Evolutionary conservation across 2,329 filamentous ascomycete species (phyloP).

Genomic region (Sporothrix brasiliensis): DNA sequence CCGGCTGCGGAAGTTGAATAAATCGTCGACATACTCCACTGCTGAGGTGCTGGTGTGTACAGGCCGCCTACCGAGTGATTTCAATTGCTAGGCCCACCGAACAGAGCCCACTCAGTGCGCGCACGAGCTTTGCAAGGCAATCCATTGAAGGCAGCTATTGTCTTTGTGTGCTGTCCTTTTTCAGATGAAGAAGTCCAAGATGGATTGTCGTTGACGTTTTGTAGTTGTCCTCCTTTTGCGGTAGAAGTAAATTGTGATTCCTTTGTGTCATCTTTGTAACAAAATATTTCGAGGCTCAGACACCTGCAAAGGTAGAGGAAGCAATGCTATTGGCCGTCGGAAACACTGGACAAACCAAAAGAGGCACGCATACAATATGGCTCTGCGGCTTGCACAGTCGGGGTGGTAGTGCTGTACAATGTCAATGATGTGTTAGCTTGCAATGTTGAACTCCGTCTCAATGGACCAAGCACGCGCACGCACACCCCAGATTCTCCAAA

Average conservation of each 20-base stretch:
- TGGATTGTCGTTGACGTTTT: neutral
- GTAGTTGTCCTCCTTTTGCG: neutral
- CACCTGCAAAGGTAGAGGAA: too few relatives aligned
- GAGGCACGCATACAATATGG: neutral
- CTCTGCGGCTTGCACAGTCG: too few relatives aligned
- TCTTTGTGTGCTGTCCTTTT: neutral
- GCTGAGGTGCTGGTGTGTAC: neutral
- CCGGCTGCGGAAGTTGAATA: neutral
- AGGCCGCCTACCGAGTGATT: neutral
- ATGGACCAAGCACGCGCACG: too few relatives aligned
- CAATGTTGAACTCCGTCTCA: neutral
- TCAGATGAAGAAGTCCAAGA: neutral
- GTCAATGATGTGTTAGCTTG: too few relatives aligned
- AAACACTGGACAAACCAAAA: neutral
- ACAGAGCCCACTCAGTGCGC: neutral
- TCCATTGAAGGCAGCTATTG: neutral
- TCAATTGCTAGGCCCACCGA: neutral
- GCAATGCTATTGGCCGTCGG: too few relatives aligned
- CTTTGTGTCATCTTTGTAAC: too few relatives aligned
- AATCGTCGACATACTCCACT: neutral
- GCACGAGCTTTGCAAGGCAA: neutral
- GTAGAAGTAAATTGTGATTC: too few relatives aligned
- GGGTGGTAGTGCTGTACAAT: too few relatives aligned
- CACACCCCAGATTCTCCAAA: neutral
- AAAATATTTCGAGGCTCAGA: too few relatives aligned